A percentile compares a stretch with the other conserved stretches of the same genome.
Evolutionary conservation across 1,139 yeast genomes (phyloP).

Genomic region (Nakaseomyces kungkrabaensis): DNA sequence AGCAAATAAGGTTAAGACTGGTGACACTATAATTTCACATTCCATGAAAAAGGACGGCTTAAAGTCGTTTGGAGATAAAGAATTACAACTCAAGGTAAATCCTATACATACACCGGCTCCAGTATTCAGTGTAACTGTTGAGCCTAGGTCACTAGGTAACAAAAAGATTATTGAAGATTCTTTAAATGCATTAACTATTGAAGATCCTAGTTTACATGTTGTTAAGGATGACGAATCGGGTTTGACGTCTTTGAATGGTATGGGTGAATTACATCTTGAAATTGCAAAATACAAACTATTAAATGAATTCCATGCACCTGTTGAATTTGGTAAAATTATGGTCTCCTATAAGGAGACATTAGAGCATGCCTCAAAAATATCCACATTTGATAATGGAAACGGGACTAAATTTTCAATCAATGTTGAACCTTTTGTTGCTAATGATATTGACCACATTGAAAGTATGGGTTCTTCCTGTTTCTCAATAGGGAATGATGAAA

Average conservation of each 20-base stretch:
- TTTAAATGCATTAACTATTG: slow-evolving; percentile 54
- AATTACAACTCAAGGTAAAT: slow-evolving; percentile 45
- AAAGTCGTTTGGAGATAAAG: slow-evolving; percentile 32
- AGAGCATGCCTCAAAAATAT: slow-evolving; percentile 15
- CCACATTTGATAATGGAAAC: slow-evolving; percentile 18
- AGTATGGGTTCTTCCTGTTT: slow-evolving; percentile 31
- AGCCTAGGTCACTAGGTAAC: slow-evolving; percentile 79
- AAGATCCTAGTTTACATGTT: slow-evolving; percentile 71
- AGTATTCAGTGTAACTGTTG: slow-evolving; percentile 76
- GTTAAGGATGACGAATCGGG: slow-evolving; percentile 76
- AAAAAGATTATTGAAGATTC: slow-evolving; percentile 59
- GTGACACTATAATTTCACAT: slow-evolving; percentile 73
- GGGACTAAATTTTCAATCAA: slow-evolving; percentile 37
- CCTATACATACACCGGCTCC: slow-evolving; percentile 89
- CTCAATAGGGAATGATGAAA: slow-evolving; percentile 32
- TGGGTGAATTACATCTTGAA: slow-evolving; percentile 93
- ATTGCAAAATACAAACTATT: slow-evolving; percentile 71
- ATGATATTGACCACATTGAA: slow-evolving; percentile 28
- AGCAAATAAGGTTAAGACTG: slow-evolving; percentile 59
- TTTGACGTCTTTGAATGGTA: slow-evolving; percentile 79
- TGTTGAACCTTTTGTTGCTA: slow-evolving; percentile 31
- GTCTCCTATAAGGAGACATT: slow-evolving; percentile 83
- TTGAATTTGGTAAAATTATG: slow-evolving; percentile 69
- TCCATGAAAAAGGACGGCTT: slow-evolving; percentile 41
- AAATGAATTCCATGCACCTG: slow-evolving; percentile 72